Evolutionary conservation across 2,329 filamentous ascomycete genomes (phyloP).

Genomic region (Colletotrichum sp.): DNA sequence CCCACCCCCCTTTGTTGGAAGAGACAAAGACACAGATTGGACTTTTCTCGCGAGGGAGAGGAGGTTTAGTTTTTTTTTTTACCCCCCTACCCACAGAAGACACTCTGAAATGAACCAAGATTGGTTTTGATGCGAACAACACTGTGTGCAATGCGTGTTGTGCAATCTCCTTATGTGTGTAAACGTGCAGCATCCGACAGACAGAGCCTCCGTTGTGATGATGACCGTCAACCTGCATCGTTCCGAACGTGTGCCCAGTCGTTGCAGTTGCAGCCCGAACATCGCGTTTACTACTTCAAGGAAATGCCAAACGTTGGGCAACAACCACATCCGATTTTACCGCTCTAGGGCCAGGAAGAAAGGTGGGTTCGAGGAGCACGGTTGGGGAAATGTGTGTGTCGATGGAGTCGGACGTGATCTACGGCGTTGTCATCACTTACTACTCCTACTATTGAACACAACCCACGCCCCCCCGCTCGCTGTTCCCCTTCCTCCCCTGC

Average conservation of each 20-base stretch:
- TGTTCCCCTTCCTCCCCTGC: background rate
- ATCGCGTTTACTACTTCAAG: background rate
- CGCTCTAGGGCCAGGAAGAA: background rate
- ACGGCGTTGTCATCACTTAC: background rate
- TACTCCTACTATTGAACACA: background rate
- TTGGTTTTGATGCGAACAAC: background rate
- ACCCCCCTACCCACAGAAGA: background rate
- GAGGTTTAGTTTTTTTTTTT: background rate
- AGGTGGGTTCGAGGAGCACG: background rate
- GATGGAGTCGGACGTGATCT: background rate
- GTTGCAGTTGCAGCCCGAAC: background rate
- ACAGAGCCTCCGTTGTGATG: background rate
- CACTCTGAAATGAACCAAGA: background rate
- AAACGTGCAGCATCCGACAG: background rate
- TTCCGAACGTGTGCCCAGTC: background rate
- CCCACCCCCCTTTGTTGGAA: background rate
- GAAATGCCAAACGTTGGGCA: background rate
- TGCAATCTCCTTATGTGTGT: background rate
- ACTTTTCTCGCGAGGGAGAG: slow-evolving; percentile 6
- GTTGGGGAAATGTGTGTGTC: background rate
- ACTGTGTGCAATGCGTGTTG: background rate
- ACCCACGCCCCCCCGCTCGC: background rate
- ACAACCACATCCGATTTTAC: background rate
- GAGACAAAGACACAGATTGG: slow-evolving; percentile 16
- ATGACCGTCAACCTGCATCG: background rate